Conservation (phyloP, 1,284 basidiomycete genomes). For the Cutaneotrichosporon spelunceum region DNA sequence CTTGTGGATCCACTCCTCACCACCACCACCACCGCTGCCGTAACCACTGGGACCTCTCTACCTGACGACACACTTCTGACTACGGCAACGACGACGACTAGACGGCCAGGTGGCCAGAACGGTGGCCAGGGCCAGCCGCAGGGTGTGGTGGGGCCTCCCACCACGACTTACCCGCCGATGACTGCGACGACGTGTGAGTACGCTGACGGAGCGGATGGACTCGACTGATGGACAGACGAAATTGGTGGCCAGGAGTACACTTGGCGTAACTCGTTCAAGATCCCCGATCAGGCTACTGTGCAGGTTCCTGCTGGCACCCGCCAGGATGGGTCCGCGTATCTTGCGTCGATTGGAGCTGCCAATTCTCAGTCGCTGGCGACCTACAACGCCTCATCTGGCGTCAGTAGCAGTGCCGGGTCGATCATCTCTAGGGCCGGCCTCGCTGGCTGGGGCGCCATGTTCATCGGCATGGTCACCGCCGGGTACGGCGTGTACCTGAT, state of each 20-base stretch:
- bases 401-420: not conserved
- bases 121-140: not conserved
- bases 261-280: conserved; percentile 38
- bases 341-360: conserved; percentile 10
- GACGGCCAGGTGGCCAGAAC: conserved; percentile 3
- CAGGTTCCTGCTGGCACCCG: conserved; percentile 38
- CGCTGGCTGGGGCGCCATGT: conserved; percentile 8
- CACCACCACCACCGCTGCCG: conserved; percentile 5
- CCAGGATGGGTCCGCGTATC: conserved; percentile 31
- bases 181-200: conserved; percentile 16
- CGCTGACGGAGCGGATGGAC: no score
- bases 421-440: not conserved
- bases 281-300: conserved; percentile 34
- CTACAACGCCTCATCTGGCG: not conserved
- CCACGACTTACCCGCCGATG: conserved; percentile 16
- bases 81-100: not conserved
- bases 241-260: conserved; percentile 34
- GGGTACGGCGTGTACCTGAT: conserved; percentile 3
- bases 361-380: not conserved
- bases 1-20: not conserved
- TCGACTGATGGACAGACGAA: conserved; percentile 3
- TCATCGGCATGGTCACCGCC: conserved; percentile 5
- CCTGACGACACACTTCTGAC: no score
- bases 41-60: no score
- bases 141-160: conserved; percentile 14